A percentile compares a stretch with the other conserved stretches of the same genome.
Conservation (phyloP, 495 filamentous ascomycete genomes). For the Aspergillus steynii region DNA sequence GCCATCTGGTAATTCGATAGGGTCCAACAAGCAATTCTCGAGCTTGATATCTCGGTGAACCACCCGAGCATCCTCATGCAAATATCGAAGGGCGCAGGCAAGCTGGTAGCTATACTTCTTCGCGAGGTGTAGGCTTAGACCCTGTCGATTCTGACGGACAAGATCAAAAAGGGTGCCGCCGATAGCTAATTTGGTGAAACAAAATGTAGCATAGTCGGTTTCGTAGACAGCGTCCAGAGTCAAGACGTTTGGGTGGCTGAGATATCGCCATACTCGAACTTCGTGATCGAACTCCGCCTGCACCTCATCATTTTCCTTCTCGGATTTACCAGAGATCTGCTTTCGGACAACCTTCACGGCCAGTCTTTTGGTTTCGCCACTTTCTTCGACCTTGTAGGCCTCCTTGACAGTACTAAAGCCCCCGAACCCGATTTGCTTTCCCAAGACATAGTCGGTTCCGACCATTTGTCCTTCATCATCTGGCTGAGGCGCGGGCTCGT, state of each 20-base stretch:
- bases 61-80: constrained; percentile 71
- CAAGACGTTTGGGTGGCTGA: constrained; percentile 67
- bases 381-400: constrained; percentile 63
- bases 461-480: constrained; percentile 76
- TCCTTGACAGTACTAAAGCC: constrained; percentile 75
- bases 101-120: constrained; percentile 69
- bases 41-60: constrained; percentile 77
- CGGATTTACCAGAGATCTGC: constrained; percentile 53
- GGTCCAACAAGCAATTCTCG: constrained; percentile 74
- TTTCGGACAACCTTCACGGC: constrained; percentile 78
- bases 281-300: constrained; percentile 77
- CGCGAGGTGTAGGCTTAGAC: constrained; percentile 52
- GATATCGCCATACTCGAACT: constrained; percentile 67
- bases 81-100: constrained; percentile 67
- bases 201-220: constrained; percentile 71
- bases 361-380: constrained; percentile 48
- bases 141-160: constrained; percentile 58
- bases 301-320: constrained; percentile 65
- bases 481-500: constrained; percentile 48
- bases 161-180: constrained; percentile 74
- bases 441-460: constrained; percentile 70
- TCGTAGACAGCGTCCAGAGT: constrained; percentile 68
- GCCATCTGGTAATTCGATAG: constrained; percentile 47
- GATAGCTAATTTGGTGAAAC: constrained; percentile 67
- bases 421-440: constrained; percentile 67